Evolutionary conservation across 305 asterid species (phyloP).

Genomic region (Rubia balearica): DNA sequence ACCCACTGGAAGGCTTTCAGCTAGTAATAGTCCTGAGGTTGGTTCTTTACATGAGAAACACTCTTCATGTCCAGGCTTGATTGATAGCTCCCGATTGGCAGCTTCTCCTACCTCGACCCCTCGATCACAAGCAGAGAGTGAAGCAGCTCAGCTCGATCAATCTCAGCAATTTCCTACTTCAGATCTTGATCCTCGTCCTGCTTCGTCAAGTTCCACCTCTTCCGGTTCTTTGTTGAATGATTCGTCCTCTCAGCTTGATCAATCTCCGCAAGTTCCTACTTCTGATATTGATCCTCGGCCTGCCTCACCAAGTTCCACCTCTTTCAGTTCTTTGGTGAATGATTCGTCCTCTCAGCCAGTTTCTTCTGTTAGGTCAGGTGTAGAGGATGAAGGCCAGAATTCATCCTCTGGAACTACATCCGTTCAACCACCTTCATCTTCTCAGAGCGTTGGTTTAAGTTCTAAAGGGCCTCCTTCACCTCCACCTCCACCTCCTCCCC

Average conservation of each 20-base stretch:
- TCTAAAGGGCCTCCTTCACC: slow-evolving; percentile 4
- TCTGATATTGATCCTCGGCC: slow-evolving; percentile 27
- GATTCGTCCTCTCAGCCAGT: slow-evolving; percentile 11
- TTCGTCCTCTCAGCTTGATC: slow-evolving; percentile 20
- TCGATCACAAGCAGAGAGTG: slow-evolving; percentile 28
- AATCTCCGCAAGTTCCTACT: slow-evolving; percentile 24
- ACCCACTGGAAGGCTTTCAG: slow-evolving; percentile 35
- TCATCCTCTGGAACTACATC: slow-evolving; percentile 12
- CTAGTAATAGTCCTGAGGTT: slow-evolving; percentile 29
- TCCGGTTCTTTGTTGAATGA: slow-evolving; percentile 5
- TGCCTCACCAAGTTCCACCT: background rate
- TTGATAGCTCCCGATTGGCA: slow-evolving; percentile 33
- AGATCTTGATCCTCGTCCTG: slow-evolving; percentile 26
- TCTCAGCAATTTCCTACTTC: slow-evolving; percentile 25
- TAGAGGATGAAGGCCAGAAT: slow-evolving; percentile 4
- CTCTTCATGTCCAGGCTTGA: slow-evolving; percentile 36
- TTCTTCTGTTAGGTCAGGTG: background rate
- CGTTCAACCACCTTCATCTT: background rate
- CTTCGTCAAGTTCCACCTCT: slow-evolving; percentile 3
- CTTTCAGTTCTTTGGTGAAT: slow-evolving; percentile 7
- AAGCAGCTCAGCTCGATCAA: slow-evolving; percentile 24
- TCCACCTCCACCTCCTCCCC: slow-evolving; percentile 26
- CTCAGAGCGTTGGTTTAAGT: background rate
- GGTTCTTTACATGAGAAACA: slow-evolving; percentile 31
- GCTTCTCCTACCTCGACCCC: slow-evolving; percentile 28